Percentiles rank a stretch among this genome's conserved stretches.
These are phyloP conservation scores for Durotheca rogersii DNA, from an alignment of 495 filamentous ascomycete genomes.

Conservation along the genomic window DNA sequence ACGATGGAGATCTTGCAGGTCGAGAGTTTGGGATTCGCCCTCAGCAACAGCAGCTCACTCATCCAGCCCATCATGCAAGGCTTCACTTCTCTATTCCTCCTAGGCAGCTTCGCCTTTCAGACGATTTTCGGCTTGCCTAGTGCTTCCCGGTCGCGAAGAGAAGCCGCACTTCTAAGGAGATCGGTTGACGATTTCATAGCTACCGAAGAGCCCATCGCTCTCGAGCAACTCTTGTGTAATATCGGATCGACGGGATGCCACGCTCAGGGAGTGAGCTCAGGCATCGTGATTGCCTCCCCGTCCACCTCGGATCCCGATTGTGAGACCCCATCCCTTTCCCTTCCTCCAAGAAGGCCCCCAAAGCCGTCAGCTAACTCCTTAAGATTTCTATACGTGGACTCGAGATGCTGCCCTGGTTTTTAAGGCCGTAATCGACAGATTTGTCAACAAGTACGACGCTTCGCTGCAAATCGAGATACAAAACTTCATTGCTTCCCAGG, in stretches of 20 bases:
- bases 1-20: conserved; percentile 30
- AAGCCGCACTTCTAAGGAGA: conserved; percentile 45
- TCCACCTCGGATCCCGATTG: conserved; percentile 60
- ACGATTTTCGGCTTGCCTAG: conserved; percentile 46
- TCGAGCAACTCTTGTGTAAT: conserved; percentile 57
- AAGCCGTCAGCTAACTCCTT: neutral
- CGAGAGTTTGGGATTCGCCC: conserved; percentile 18
- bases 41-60: conserved; percentile 34
- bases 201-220: conserved; percentile 53
- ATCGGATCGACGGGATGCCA: conserved; percentile 57
- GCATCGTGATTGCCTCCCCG: conserved; percentile 64
- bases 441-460: conserved; percentile 54
- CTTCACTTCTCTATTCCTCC: conserved; percentile 47
- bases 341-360: neutral
- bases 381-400: conserved; percentile 70
- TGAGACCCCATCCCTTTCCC: conserved; percentile 39
- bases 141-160: conserved; percentile 34
- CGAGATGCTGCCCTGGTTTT: conserved; percentile 66
- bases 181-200: conserved; percentile 57
- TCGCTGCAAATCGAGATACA: conserved; percentile 55
- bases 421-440: conserved; percentile 60
- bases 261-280: conserved; percentile 48
- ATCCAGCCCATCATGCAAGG: conserved; percentile 45
- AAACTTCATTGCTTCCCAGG: conserved; percentile 58
- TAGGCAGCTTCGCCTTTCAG: conserved; percentile 51